Conservation (phyloP, 495 filamentous ascomycete genomes). For the Extremus antarcticus region DNA sequence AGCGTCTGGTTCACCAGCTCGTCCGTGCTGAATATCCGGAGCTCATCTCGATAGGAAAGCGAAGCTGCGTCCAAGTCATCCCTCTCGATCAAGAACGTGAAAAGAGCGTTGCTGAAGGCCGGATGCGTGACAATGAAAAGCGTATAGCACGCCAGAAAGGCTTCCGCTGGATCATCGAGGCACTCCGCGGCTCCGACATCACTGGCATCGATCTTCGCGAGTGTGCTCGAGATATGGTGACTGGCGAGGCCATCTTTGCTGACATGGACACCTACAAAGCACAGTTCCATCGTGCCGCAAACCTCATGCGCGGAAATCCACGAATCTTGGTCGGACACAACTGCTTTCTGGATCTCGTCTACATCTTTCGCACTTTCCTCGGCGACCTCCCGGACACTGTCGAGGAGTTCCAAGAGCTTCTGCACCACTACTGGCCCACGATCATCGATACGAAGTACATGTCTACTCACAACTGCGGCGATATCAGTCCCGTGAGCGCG, state of each 20-base stretch:
- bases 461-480: conserved; percentile 44
- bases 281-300: conserved; percentile 29
- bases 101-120: conserved; percentile 30
- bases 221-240: conserved; percentile 23
- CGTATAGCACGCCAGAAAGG: conserved; percentile 44
- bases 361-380: conserved; percentile 60
- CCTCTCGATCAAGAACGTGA: conserved; percentile 40
- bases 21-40: conserved; percentile 52
- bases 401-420: conserved; percentile 45
- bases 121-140: conserved; percentile 31
- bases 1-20: conserved; percentile 57
- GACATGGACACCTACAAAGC: conserved; percentile 22
- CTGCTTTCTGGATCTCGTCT: conserved; percentile 61
- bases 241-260: conserved; percentile 23
- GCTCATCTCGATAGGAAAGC: conserved; percentile 37
- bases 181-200: conserved; percentile 49
- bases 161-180: conserved; percentile 61
- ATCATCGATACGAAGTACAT: conserved; percentile 75
- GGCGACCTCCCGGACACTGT: conserved; percentile 51
- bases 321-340: conserved; percentile 67
- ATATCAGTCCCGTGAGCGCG: conserved; percentile 40
- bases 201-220: conserved; percentile 36
- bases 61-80: conserved; percentile 44
- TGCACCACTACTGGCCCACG: conserved; percentile 52
- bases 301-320: conserved; percentile 35